A percentile compares a stretch with the other conserved stretches of the same genome.
Conservation (phyloP, 257 asterid genomes). For the Solanum gandarillasii region DNA sequence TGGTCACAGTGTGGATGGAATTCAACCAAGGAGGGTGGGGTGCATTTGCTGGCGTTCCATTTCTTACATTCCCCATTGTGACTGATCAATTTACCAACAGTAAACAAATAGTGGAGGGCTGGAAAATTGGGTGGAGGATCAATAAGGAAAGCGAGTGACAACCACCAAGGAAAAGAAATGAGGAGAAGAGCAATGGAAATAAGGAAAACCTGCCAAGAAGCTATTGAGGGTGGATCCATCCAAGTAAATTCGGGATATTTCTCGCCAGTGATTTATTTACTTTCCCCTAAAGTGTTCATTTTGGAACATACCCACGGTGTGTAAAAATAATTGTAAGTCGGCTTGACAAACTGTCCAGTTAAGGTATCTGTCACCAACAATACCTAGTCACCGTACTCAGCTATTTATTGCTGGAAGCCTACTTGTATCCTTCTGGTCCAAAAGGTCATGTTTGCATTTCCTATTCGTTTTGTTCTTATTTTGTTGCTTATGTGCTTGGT, state of each 20-base stretch:
- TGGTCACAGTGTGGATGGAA: slow-evolving; percentile 83
- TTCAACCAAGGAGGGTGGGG: slow-evolving; percentile 48
- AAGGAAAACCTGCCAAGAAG: background rate
- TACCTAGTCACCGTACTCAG: background rate
- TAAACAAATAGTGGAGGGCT: slow-evolving; percentile 50
- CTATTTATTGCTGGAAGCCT: background rate
- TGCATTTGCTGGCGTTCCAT: slow-evolving; percentile 42
- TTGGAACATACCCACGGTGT: background rate
- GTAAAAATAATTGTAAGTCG: background rate
- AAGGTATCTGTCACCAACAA: background rate
- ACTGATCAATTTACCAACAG: slow-evolving; percentile 44
- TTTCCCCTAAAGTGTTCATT: background rate
- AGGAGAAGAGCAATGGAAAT: slow-evolving; percentile 17
- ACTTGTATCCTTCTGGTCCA: too few species aligned
- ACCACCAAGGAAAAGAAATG: slow-evolving; percentile 23
- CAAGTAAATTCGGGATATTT: slow-evolving; percentile 17
- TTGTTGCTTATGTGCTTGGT: background rate
- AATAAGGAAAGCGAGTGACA: slow-evolving; percentile 24
- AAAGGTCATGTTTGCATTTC: background rate
- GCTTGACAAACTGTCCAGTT: background rate
- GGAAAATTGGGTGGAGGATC: slow-evolving; percentile 54
- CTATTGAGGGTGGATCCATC: slow-evolving; percentile 37
- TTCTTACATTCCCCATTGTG: slow-evolving; percentile 39
- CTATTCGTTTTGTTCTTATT: background rate
- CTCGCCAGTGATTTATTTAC: background rate